These are phyloP conservation scores for Henckelia pumila DNA, from an alignment of 257 asterid species.

Conservation along the genomic window DNA sequence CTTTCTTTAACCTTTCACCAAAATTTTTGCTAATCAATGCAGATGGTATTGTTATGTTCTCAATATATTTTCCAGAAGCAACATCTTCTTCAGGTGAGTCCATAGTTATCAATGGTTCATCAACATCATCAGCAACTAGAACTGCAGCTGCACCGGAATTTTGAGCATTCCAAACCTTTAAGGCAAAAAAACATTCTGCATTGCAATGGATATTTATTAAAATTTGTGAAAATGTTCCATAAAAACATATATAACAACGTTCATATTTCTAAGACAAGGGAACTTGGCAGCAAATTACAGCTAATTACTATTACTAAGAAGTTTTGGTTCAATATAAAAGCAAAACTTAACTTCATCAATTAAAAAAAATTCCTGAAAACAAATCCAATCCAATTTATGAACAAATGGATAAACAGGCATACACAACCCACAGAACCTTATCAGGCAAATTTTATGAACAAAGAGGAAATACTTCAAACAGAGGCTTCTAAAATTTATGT, in stretches of 20 bases:
- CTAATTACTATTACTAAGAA: background rate
- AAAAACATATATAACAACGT: conserved; percentile 12
- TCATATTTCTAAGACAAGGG: conserved; percentile 1
- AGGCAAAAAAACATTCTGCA: conserved; percentile 54
- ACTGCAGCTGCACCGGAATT: conserved; percentile 57
- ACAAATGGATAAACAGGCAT: background rate
- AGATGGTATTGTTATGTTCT: conserved; percentile 49
- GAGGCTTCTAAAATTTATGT: background rate
- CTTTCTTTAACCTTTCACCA: conserved; percentile 41
- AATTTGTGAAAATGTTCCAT: background rate
- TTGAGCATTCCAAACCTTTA: conserved; percentile 57
- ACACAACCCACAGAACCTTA: background rate
- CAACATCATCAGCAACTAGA: conserved; percentile 45
- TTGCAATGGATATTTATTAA: conserved; percentile 2
- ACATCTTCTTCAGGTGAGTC: conserved; percentile 46
- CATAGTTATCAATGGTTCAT: conserved; percentile 48
- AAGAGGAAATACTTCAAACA: background rate
- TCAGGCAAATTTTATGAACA: background rate
- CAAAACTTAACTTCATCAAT: background rate
- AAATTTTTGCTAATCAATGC: conserved; percentile 43
- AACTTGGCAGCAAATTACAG: background rate
- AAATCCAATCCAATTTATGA: background rate
- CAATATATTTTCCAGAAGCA: conserved; percentile 42
- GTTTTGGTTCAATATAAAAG: background rate
- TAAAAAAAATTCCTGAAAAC: background rate